A percentile compares a stretch with the other conserved stretches of the same genome.
phyloP scores from a whole-genome alignment of 176 grass and related monocot species.

The Dendrocalamus sinicus region DNA sequence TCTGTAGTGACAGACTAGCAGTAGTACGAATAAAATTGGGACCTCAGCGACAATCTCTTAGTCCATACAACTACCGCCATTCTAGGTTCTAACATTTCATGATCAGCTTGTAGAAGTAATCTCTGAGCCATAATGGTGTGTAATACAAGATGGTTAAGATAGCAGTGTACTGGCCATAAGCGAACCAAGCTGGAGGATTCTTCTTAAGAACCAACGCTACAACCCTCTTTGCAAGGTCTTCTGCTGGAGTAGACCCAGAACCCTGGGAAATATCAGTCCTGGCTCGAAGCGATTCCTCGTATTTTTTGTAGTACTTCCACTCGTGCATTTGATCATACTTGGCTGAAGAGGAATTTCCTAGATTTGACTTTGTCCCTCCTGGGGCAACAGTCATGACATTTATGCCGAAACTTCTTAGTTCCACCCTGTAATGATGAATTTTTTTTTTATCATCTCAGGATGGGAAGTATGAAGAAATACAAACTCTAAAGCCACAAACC shows the following conservation, averaged over 20 bases:
- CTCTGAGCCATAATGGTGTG: slow-evolving; percentile 69
- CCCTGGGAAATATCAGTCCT: slow-evolving; percentile 77
- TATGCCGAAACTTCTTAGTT: slow-evolving; percentile 75
- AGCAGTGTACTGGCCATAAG: slow-evolving; percentile 65
- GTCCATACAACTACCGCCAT: background rate
- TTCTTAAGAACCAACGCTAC: slow-evolving; percentile 64
- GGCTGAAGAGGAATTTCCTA: slow-evolving; percentile 65
- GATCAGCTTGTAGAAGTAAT: slow-evolving; percentile 66
- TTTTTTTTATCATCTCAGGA: slow-evolving; percentile 3
- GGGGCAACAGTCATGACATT: slow-evolving; percentile 81
- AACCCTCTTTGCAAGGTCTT: slow-evolving; percentile 75
- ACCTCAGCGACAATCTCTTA: background rate
- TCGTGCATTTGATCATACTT: slow-evolving; percentile 66
- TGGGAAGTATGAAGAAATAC: background rate
- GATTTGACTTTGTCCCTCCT: slow-evolving; percentile 78
- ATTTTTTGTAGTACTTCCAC: slow-evolving; percentile 90
- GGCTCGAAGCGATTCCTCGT: slow-evolving; percentile 56
- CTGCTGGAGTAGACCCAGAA: slow-evolving; percentile 50
- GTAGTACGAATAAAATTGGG: slow-evolving; percentile 23
- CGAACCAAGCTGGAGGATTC: slow-evolving; percentile 77
- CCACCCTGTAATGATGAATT: slow-evolving; percentile 54
- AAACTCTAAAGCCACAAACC: background rate
- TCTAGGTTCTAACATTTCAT: slow-evolving; percentile 64
- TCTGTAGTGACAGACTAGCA: background rate
- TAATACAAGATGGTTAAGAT: slow-evolving; percentile 69